Percentiles rank a stretch among this genome's conserved stretches.
phyloP scores from a whole-genome alignment of 352 stramenopile genomes.

The Globisporangium rhizosaccharum region DNA sequence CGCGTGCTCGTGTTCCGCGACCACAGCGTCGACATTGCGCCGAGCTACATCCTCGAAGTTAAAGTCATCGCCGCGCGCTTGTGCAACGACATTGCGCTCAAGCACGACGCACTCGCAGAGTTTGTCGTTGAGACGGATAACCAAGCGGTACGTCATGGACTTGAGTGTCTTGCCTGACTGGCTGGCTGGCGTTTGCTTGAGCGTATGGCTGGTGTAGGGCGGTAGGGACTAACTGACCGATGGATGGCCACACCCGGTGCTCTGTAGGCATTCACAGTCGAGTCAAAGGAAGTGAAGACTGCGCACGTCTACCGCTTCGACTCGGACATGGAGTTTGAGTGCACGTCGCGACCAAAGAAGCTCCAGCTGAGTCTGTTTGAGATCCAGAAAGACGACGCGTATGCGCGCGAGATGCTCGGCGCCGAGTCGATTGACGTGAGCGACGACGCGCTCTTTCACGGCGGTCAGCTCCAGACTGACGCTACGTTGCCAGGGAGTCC shows the following conservation, averaged over 20 bases:
- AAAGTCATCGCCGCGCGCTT: conserved; percentile 78
- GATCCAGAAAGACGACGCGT: conserved; percentile 28
- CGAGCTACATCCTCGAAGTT: conserved; percentile 76
- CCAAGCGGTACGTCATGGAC: conserved; percentile 27
- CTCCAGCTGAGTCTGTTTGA: conserved; percentile 69
- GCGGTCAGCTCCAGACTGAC: conserved; percentile 23
- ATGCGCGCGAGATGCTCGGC: conserved; percentile 19
- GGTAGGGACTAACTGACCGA: not conserved
- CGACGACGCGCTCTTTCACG: conserved; percentile 41
- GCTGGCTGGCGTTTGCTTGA: not conserved
- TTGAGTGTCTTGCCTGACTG: too few relatives aligned
- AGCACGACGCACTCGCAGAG: conserved; percentile 53
- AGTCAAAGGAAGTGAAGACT: conserved; percentile 73
- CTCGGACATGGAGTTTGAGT: conserved; percentile 68
- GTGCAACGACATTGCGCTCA: conserved; percentile 52
- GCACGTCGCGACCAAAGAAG: conserved; percentile 56
- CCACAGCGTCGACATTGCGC: conserved; percentile 40
- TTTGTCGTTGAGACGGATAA: conserved; percentile 66
- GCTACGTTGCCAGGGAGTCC: conserved; percentile 36
- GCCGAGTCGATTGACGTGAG: conserved; percentile 46
- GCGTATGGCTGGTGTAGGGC: not conserved
- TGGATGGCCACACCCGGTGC: not conserved
- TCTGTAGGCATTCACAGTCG: conserved; percentile 30
- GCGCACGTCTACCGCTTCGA: conserved; percentile 83
- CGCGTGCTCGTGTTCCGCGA: conserved; percentile 78